A percentile compares a stretch with the other conserved stretches of the same genome.
These are phyloP conservation scores for Tolypocladium nubicola DNA, from an alignment of 2,329 filamentous ascomycete species.

Conservation along the genomic window DNA sequence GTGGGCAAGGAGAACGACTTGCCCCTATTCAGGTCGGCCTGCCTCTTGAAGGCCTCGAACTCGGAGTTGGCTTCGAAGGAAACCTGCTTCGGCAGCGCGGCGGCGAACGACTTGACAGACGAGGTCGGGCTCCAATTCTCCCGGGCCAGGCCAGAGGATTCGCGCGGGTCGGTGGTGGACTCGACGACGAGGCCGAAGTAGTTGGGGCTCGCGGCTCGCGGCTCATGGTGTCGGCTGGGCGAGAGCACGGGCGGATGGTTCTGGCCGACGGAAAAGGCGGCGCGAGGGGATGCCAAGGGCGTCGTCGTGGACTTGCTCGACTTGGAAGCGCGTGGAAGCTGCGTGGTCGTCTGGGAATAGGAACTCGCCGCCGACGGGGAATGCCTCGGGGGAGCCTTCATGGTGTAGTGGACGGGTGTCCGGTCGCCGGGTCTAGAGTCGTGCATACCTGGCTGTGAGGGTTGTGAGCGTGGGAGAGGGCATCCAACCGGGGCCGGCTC, in stretches of 20 bases:
- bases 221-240: slow-evolving; percentile 24
- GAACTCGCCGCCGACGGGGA: slow-evolving; percentile 21
- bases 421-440: slow-evolving; percentile 23
- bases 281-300: slow-evolving; percentile 40
- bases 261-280: slow-evolving; percentile 44
- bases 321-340: slow-evolving; percentile 27
- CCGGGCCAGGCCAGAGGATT: slow-evolving; percentile 51
- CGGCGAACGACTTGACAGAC: slow-evolving; percentile 59
- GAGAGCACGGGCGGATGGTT: slow-evolving; percentile 40
- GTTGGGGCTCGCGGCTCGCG: slow-evolving; percentile 58
- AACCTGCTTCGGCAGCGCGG: slow-evolving; percentile 57
- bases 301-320: slow-evolving; percentile 37
- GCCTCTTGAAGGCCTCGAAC: slow-evolving; percentile 69
- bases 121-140: slow-evolving; percentile 67
- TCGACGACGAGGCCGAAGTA: slow-evolving; percentile 76
- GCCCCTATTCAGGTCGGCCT: slow-evolving; percentile 54
- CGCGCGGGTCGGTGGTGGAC: slow-evolving; percentile 46
- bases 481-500: not conserved
- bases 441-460: slow-evolving; percentile 13
- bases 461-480: not conserved
- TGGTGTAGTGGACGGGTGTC: slow-evolving; percentile 29
- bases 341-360: slow-evolving; percentile 26
- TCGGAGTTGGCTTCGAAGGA: slow-evolving; percentile 68
- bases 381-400: slow-evolving; percentile 33
- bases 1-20: slow-evolving; percentile 34